Conservation (phyloP, 140 eudicot genomes). For the Bidens hawaiensis region DNA sequence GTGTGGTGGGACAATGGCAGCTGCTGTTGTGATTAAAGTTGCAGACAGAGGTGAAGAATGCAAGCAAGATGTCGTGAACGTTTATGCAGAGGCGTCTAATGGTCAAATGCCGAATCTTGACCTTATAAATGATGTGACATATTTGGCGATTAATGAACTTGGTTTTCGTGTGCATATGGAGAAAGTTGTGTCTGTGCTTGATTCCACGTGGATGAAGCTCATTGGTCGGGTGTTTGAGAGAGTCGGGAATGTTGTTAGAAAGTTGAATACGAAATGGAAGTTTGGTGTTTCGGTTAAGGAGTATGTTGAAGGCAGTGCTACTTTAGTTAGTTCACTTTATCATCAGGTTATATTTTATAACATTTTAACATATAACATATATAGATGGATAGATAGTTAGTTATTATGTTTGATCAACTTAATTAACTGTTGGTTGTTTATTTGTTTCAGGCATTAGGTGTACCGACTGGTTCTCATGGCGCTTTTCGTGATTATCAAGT, state of each 20-base stretch:
- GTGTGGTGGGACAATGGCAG: constrained; percentile 98
- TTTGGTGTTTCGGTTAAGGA: constrained; percentile 75
- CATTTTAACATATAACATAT: neutral
- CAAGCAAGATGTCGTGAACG: constrained; percentile 54
- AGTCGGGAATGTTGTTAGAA: constrained; percentile 61
- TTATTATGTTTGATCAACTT: neutral
- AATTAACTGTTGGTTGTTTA: constrained; percentile 15
- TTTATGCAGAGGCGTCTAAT: constrained; percentile 95
- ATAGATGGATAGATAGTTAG: neutral
- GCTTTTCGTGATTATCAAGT: constrained; percentile 99
- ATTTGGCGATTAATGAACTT: constrained; percentile 80
- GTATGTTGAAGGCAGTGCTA: constrained; percentile 90
- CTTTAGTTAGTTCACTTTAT: constrained; percentile 85
- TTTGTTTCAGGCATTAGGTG: constrained; percentile 70
- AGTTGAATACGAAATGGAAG: constrained; percentile 73
- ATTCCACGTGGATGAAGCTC: constrained; percentile 58
- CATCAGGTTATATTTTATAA: constrained; percentile 57
- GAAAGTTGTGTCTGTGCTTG: constrained; percentile 50
- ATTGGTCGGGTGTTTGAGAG: constrained; percentile 54
- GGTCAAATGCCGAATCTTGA: constrained; percentile 99
- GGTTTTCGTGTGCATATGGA: constrained; percentile 72
- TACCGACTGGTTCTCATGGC: constrained; percentile 98
- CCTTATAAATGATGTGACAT: constrained; percentile 74
- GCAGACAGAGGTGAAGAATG: constrained; percentile 35
- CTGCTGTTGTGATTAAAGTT: constrained; percentile 90